Percentiles rank a stretch among this genome's conserved stretches.
phyloP scores from a whole-genome alignment of 2,329 filamentous ascomycete genomes.

The Hawksworthiomyces lignivorus region DNA sequence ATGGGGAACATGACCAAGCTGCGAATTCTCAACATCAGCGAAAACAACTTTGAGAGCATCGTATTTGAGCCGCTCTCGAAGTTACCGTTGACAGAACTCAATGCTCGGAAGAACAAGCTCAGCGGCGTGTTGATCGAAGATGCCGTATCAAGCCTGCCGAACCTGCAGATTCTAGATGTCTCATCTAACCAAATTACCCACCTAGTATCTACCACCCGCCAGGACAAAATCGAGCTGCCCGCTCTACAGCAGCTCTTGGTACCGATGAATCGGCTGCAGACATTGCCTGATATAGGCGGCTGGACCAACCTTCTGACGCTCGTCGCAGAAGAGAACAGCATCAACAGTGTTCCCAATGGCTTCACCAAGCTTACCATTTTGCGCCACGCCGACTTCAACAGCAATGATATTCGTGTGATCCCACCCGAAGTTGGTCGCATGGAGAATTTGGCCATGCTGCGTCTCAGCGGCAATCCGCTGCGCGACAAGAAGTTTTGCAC shows the following conservation, averaged over 20 bases:
- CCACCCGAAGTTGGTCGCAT: constrained; percentile 73
- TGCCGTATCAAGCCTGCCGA: constrained; percentile 48
- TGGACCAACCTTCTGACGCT: constrained; percentile 70
- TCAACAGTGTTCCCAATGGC: constrained; percentile 67
- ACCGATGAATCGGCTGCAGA: constrained; percentile 71
- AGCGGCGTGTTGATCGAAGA: constrained; percentile 62
- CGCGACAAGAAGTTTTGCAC: constrained; percentile 79
- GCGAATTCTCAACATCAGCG: constrained; percentile 68
- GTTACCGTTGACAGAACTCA: constrained; percentile 65
- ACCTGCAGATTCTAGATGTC: constrained; percentile 69
- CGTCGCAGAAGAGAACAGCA: constrained; percentile 72
- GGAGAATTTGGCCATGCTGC: constrained; percentile 66
- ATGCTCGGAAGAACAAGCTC: constrained; percentile 71
- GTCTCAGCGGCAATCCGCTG: constrained; percentile 81
- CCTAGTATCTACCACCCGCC: constrained; percentile 32
- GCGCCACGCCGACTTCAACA: constrained; percentile 72
- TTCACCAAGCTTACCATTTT: constrained; percentile 62
- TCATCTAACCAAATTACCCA: constrained; percentile 65
- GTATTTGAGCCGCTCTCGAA: constrained; percentile 61
- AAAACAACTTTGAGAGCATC: constrained; percentile 67
- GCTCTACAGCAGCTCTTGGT: constrained; percentile 65
- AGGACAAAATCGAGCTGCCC: constrained; percentile 53
- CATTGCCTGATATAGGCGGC: constrained; percentile 63
- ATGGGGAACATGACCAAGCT: constrained; percentile 62
- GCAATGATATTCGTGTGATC: constrained; percentile 72